Evolutionary conservation across 2,329 filamentous ascomycete species (phyloP).

Genomic region (Macrophomina tecta): DNA sequence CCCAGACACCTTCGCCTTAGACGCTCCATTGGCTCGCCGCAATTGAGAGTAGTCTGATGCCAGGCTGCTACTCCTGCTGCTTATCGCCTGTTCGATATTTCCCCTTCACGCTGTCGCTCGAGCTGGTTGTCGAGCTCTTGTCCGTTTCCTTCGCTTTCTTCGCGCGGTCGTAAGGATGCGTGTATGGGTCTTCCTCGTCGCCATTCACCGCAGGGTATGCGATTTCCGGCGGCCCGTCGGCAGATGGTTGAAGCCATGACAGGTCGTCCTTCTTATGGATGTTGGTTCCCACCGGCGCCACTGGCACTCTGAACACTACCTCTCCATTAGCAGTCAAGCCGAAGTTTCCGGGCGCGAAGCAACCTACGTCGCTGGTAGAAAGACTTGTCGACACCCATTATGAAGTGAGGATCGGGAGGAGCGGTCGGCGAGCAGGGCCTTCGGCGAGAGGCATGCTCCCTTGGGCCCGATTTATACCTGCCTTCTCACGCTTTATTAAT

Average conservation of each 20-base stretch:
- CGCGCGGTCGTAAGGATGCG: slow-evolving; percentile 10
- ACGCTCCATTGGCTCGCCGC: neutral
- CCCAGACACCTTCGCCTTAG: neutral
- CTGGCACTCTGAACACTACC: slow-evolving; percentile 16
- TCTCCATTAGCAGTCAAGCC: neutral
- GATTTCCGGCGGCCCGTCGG: neutral
- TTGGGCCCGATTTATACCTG: neutral
- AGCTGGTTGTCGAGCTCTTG: neutral
- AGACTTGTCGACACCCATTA: neutral
- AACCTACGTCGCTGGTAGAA: slow-evolving; percentile 5
- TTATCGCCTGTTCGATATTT: neutral
- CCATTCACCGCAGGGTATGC: neutral
- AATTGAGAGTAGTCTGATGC: neutral
- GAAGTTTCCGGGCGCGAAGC: neutral
- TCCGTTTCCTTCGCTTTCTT: neutral
- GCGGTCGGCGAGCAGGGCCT: neutral
- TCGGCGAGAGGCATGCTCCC: neutral
- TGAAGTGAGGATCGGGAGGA: neutral
- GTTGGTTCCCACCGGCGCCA: slow-evolving; percentile 10
- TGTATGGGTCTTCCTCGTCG: neutral
- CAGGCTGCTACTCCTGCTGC: neutral
- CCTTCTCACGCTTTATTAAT: slow-evolving; percentile 1
- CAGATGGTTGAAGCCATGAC: neutral
- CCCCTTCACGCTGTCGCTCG: neutral
- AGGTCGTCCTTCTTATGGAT: slow-evolving; percentile 10